Evolutionary conservation across 352 stramenopile species (phyloP).

Genomic region (Pythium insidiosum): DNA sequence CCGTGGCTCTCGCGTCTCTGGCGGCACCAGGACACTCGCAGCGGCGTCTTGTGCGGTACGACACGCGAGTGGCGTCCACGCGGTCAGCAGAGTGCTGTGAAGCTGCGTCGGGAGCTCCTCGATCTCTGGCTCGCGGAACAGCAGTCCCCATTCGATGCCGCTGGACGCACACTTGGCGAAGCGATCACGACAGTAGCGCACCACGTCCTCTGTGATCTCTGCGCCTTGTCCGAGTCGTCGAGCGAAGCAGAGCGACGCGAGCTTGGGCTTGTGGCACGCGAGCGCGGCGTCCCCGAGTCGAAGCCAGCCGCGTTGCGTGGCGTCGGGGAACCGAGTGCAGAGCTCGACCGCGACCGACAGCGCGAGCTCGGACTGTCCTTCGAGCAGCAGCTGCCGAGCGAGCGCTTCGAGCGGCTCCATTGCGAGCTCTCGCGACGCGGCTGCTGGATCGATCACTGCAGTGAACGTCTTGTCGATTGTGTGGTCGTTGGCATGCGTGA

Average conservation of each 20-base stretch:
- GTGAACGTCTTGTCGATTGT: constrained; percentile 37
- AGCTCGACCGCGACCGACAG: constrained; percentile 4
- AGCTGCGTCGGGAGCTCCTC: constrained; percentile 8
- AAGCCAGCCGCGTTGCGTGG: constrained; percentile 15
- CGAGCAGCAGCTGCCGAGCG: constrained; percentile 14
- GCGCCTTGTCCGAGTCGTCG: constrained; percentile 1
- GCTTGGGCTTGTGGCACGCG: constrained; percentile 7
- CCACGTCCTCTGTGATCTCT: background rate
- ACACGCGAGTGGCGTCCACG: constrained; percentile 5
- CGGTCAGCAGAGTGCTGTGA: background rate
- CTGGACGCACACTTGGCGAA: constrained; percentile 13
- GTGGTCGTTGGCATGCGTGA: constrained; percentile 36
- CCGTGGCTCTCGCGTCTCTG: constrained; percentile 5
- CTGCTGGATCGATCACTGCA: constrained; percentile 1
- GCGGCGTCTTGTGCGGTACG: too few relatives aligned
- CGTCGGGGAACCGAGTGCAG: constrained; percentile 8
- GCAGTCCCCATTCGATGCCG: constrained; percentile 15
- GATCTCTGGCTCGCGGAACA: constrained; percentile 13
- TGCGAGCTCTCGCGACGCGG: constrained; percentile 7
- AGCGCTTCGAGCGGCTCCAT: constrained; percentile 20
- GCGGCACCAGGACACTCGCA: background rate
- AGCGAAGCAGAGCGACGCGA: constrained; percentile 18
- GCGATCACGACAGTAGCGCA: constrained; percentile 8
- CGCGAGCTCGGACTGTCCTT: constrained; percentile 9
- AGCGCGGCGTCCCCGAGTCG: constrained; percentile 15